Percentiles rank a stretch among this genome's conserved stretches.
Conservation (phyloP, 805 yeast species). For the Wickerhamiella bombiphila region DNA sequence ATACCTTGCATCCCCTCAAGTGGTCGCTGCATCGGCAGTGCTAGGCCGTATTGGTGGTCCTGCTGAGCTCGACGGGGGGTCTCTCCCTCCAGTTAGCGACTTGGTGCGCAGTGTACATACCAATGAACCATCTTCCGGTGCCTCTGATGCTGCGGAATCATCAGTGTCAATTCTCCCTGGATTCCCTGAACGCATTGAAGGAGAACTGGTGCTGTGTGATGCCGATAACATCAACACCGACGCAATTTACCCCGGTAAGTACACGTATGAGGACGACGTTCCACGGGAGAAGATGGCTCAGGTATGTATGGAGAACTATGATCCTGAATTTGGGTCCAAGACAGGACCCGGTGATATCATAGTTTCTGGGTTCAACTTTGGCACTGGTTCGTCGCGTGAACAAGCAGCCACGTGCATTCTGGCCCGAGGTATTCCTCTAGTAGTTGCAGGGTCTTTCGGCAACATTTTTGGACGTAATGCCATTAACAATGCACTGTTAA, state of each 20-base stretch:
- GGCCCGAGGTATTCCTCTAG: constrained; percentile 83
- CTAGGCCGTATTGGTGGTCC: constrained; percentile 89
- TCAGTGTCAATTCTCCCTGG: constrained; percentile 61
- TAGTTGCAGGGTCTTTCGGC: constrained; percentile 95
- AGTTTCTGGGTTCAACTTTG: constrained; percentile 87
- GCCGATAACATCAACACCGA: constrained; percentile 91
- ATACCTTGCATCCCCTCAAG: constrained; percentile 91
- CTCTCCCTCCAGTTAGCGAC: constrained; percentile 33
- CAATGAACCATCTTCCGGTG: constrained; percentile 22
- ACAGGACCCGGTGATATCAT: constrained; percentile 80
- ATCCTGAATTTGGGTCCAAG: constrained; percentile 68
- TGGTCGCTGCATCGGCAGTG: constrained; percentile 97
- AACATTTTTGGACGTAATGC: constrained; percentile 93
- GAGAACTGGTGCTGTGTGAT: constrained; percentile 89
- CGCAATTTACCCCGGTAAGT: constrained; percentile 97
- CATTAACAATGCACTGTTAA: constrained; percentile 87
- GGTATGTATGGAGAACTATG: constrained; percentile 99
- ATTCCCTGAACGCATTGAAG: constrained; percentile 77
- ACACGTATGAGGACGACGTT: constrained; percentile 96
- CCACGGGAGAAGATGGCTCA: constrained; percentile 93
- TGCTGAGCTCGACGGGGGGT: constrained; percentile 56
- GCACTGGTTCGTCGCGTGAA: constrained; percentile 97
- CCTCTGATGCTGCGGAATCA: constrained; percentile 21
- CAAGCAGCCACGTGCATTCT: constrained; percentile 98
- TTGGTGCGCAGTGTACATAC: constrained; percentile 31